A percentile compares a stretch with the other conserved stretches of the same genome.
Conservation (phyloP, 495 filamentous ascomycete genomes). For the Tuber magnatum region DNA sequence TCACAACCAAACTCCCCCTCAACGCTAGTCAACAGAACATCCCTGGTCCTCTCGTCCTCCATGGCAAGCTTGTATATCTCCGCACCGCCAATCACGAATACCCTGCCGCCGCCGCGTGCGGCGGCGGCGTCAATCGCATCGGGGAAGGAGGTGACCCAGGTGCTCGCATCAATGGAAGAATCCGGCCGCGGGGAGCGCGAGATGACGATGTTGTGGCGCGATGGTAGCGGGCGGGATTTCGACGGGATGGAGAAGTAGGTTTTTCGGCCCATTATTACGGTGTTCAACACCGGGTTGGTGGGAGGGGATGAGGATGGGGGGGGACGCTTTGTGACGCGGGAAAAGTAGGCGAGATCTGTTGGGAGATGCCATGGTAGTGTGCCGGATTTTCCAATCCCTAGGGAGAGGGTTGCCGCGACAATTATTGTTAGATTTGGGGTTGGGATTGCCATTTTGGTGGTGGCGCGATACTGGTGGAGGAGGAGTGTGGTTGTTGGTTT, state of each 20-base stretch:
- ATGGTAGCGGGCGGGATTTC: slow-evolving; percentile 68
- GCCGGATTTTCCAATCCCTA: slow-evolving; percentile 79
- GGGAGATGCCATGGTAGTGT: slow-evolving; percentile 85
- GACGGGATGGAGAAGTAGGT: slow-evolving; percentile 83
- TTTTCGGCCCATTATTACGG: slow-evolving; percentile 93
- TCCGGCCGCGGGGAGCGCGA: slow-evolving; percentile 45
- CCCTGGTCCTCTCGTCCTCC: slow-evolving; percentile 44
- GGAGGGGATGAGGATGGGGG: slow-evolving; percentile 29
- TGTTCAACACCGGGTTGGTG: slow-evolving; percentile 50
- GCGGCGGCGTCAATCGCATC: slow-evolving; percentile 49
- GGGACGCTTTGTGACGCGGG: slow-evolving; percentile 70
- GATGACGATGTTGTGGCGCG: slow-evolving; percentile 70
- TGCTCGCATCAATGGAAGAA: slow-evolving; percentile 1
- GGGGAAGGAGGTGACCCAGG: slow-evolving; percentile 48
- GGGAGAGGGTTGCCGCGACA: slow-evolving; percentile 55
- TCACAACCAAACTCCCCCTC: slow-evolving; percentile 65
- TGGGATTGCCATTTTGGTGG: slow-evolving; percentile 43
- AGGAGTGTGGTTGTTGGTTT: too few relatives aligned
- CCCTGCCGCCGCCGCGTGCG: slow-evolving; percentile 45
- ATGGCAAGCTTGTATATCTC: slow-evolving; percentile 73
- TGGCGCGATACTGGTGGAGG: not conserved
- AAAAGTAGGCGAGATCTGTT: slow-evolving; percentile 89
- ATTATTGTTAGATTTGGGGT: slow-evolving; percentile 65
- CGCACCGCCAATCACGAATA: slow-evolving; percentile 85
- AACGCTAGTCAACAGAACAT: slow-evolving; percentile 60